Evolutionary conservation across 108 stramenopile genomes (phyloP).

Genomic region (Cylindrotheca closterium): DNA sequence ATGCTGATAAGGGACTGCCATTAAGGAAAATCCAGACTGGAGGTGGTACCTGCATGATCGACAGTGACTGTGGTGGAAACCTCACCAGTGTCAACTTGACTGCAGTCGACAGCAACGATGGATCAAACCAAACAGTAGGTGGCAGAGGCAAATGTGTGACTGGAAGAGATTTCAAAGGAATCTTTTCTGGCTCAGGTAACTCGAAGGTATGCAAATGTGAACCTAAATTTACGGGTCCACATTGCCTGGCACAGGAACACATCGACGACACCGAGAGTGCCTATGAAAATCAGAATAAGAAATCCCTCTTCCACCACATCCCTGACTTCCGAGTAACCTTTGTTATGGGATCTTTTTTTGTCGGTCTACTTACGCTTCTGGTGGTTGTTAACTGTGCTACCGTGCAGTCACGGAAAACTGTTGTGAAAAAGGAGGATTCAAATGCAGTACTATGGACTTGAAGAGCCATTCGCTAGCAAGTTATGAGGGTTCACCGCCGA

Average conservation of each 20-base stretch:
- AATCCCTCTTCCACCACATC: conserved; percentile 26
- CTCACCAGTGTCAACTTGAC: conserved; percentile 33
- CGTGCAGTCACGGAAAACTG: conserved; percentile 1
- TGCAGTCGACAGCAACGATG: not conserved
- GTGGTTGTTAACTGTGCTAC: conserved; percentile 3
- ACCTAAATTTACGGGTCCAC: conserved; percentile 76
- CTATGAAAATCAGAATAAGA: conserved; percentile 15
- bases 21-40: conserved; percentile 67
- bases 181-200: conserved; percentile 4
- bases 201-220: conserved; percentile 66
- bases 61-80: conserved; percentile 77
- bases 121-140: not conserved
- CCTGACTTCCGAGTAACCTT: conserved; percentile 23
- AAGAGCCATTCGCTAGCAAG: too few relatives aligned
- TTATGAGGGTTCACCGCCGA: too few relatives aligned
- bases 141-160: conserved; percentile 30
- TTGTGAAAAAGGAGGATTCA: too few relatives aligned
- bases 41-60: conserved; percentile 70
- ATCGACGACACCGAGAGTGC: conserved; percentile 69
- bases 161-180: conserved; percentile 18
- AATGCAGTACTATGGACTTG: too few relatives aligned
- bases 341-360: conserved; percentile 23
- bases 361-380: not conserved
- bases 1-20: conserved; percentile 62
- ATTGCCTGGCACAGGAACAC: conserved; percentile 70